Evolutionary conservation across 257 asterid genomes (phyloP).

Genomic region (Galeopsis tetrahit): DNA sequence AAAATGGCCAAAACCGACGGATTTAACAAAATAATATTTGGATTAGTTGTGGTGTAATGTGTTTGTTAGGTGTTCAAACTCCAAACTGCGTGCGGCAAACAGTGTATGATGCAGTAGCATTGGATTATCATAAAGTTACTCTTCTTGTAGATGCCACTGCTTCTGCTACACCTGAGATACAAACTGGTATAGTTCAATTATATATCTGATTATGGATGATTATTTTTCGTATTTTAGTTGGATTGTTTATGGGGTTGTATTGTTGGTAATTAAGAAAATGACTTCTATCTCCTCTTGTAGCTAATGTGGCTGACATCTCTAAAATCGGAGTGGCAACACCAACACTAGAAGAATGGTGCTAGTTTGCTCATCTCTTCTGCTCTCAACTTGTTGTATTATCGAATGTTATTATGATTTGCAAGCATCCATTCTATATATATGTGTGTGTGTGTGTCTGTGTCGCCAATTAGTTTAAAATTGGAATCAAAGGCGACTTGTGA

Average conservation of each 20-base stretch:
- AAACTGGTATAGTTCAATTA: constrained; percentile 44
- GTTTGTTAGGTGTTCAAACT: constrained; percentile 79
- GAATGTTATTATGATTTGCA: not conserved
- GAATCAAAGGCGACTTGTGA: too few relatives aligned
- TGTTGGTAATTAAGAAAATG: not conserved
- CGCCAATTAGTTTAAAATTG: too few relatives aligned
- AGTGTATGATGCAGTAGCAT: constrained; percentile 83
- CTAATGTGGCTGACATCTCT: constrained; percentile 67
- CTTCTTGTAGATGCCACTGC: constrained; percentile 85
- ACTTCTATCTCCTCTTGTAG: constrained; percentile 41
- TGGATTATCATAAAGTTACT: constrained; percentile 68
- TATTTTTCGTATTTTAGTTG: not conserved
- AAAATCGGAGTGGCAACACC: constrained; percentile 71
- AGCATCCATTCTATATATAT: not conserved
- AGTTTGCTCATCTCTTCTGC: not conserved
- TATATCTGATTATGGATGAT: not conserved
- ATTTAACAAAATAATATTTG: too few relatives aligned
- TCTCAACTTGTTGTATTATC: not conserved
- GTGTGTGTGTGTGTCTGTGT: too few relatives aligned
- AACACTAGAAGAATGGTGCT: constrained; percentile 73
- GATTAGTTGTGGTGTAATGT: not conserved
- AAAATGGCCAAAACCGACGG: too few relatives aligned
- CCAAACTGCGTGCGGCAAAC: constrained; percentile 91
- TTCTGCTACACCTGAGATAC: constrained; percentile 83
- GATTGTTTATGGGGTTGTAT: not conserved